Evolutionary conservation across 768 basidiomycete genomes (phyloP), one percentile per base, ranked within the genome.

Genomic region (Lentinus brumalis): DNA sequence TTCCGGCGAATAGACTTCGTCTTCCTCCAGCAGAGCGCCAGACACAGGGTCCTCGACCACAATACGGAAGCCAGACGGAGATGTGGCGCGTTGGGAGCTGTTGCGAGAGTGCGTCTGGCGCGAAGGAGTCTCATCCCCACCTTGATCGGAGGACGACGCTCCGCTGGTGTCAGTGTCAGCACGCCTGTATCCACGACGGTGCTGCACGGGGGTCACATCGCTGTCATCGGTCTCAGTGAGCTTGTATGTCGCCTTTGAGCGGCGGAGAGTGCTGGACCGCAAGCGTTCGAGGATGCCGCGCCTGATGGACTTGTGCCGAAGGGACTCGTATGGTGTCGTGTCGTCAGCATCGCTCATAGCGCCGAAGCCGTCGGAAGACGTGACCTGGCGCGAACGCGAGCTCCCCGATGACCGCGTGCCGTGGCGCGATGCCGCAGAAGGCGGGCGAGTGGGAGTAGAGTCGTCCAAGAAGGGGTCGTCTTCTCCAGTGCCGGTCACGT

Each of bases 231-330:
- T 38, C n/a, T 41, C n/a, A 6, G 9, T 41, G 16, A 14, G 7
- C 4, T 38, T 45, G 54, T 42, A 12, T 5, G 52, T 57, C 30
- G 31, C 42, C 44, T 57, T 62, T 15, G 70, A 68, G 39, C 76
- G 67, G 5, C 75, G 70, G 5, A 71, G 74, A 50, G 76, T 70
- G 54, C 74, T 68, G 9, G 56, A 53, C 35, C 67, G 68, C 16
- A 76, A 72, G 63, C 71, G 74, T 64, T 79, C 80, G 49, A 84
- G 67, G 38, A 85, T 80, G 10, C 76, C 79, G 9, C 82, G 79
- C 52, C 81, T 78, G 66, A 84, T 83, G 63, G 80, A 81, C 66
- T 78, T 81, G 63, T 82, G 80, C 7, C 80, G 75, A 18, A 82
- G 70, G 32, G 76, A 73, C 57, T 81, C 82, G 73, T 79, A 81